These are phyloP conservation scores for Tulasnella sp. DNA, from an alignment of 768 basidiomycete genomes.

Conservation along the genomic window DNA sequence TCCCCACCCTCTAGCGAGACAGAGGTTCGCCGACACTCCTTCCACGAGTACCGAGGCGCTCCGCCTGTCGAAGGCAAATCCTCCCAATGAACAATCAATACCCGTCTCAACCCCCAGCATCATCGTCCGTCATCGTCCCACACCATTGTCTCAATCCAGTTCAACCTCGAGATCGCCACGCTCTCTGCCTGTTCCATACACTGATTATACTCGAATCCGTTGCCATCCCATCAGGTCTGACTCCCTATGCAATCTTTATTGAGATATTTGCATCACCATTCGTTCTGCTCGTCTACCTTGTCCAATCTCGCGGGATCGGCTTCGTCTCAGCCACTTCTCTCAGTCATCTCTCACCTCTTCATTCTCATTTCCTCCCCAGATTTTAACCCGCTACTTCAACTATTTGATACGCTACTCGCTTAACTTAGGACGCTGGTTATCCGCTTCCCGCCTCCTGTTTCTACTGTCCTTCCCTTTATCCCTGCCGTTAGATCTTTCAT, in stretches of 20 bases:
- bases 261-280: neutral
- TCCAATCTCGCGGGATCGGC: neutral
- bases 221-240: too few species aligned
- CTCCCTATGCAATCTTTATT: slow-evolving; percentile 2
- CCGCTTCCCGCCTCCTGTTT: too few species aligned
- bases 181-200: too few species aligned
- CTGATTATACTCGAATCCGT: neutral
- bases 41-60: too few species aligned
- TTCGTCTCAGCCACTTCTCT: neutral
- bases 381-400: neutral
- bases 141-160: too few species aligned
- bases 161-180: too few species aligned
- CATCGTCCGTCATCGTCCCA: too few species aligned
- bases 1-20: too few species aligned
- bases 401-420: neutral
- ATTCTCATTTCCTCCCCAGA: neutral
- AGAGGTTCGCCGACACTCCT: too few species aligned
- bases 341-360: neutral
- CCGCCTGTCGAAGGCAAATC: too few species aligned
- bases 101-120: too few species aligned
- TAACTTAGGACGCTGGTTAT: neutral
- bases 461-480: slow-evolving; percentile 5
- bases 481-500: neutral
- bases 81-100: neutral
- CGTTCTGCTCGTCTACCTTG: slow-evolving; percentile 3